Percentiles rank a stretch among this genome's conserved stretches.
phyloP scores from a whole-genome alignment of 2,329 filamentous ascomycete genomes.

The Ambrosiella beaveri region DNA sequence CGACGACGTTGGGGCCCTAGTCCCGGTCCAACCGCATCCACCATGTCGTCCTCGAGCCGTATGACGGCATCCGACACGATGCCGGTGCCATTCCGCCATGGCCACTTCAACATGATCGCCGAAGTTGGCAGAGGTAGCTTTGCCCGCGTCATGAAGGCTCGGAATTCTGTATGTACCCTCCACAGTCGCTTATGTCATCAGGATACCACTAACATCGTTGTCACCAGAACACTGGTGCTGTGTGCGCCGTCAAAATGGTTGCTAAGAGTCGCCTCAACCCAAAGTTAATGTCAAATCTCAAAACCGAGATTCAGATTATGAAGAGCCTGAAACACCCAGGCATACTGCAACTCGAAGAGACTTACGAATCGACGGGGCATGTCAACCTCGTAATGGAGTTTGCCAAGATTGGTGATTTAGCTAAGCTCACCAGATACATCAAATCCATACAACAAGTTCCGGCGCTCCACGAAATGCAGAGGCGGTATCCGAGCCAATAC shows the following conservation, averaged over 20 bases:
- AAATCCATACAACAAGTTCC: slow-evolving; percentile 22
- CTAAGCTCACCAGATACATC: slow-evolving; percentile 78
- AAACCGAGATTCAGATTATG: slow-evolving; percentile 88
- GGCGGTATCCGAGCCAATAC: slow-evolving; percentile 73
- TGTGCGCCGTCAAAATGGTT: slow-evolving; percentile 80
- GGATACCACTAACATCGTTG: not conserved
- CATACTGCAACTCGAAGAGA: slow-evolving; percentile 91
- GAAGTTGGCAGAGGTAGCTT: slow-evolving; percentile 12
- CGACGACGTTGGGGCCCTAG: slow-evolving; percentile 1
- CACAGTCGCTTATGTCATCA: not conserved
- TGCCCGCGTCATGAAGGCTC: slow-evolving; percentile 13
- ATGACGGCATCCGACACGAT: slow-evolving; percentile 12
- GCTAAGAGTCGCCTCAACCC: slow-evolving; percentile 79
- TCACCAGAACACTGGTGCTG: slow-evolving; percentile 1
- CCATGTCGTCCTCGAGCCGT: slow-evolving; percentile 9
- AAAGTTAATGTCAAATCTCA: slow-evolving; percentile 92
- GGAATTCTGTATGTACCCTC: slow-evolving; percentile 7
- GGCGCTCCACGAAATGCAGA: slow-evolving; percentile 74
- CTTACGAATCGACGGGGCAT: slow-evolving; percentile 67
- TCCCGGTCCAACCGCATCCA: slow-evolving; percentile 2
- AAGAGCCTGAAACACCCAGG: slow-evolving; percentile 88
- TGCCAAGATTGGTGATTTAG: slow-evolving; percentile 86
- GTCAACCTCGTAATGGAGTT: slow-evolving; percentile 99
- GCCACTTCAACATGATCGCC: slow-evolving; percentile 7
- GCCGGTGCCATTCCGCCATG: slow-evolving; percentile 9